Evolutionary conservation across 78 protist genomes (phyloP).

Genomic region (Guillardia theta): DNA sequence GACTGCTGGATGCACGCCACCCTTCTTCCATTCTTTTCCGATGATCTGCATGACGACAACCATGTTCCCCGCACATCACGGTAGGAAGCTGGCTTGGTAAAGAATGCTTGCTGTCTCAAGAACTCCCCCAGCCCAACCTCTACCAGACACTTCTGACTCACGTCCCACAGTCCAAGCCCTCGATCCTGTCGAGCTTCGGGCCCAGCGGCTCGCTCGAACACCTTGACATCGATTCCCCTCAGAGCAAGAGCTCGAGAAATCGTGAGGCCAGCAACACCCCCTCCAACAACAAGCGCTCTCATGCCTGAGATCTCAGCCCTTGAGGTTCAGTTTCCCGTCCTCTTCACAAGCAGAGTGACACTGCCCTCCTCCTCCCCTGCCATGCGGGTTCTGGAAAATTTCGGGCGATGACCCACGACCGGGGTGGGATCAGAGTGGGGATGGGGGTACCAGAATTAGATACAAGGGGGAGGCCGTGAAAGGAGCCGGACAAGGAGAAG

Average conservation of each 20-base stretch:
- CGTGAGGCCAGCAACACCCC: neutral
- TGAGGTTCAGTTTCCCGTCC: no score
- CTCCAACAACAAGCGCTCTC: neutral
- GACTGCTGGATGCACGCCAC: neutral
- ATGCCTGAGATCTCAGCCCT: no score
- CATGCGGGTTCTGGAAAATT: no score
- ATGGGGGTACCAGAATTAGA: no score
- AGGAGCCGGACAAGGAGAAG: no score
- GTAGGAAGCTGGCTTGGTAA: neutral
- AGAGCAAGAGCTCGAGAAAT: neutral
- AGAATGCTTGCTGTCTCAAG: neutral
- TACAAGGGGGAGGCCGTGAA: no score
- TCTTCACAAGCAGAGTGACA: no score
- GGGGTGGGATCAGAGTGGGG: no score
- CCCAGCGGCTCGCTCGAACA: neutral
- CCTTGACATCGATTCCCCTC: neutral
- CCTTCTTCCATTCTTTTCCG: neutral
- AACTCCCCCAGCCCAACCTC: neutral
- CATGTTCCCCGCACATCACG: neutral
- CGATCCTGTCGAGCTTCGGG: neutral
- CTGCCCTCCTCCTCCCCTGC: no score
- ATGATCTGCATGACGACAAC: neutral
- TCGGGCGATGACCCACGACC: no score
- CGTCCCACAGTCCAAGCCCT: neutral
- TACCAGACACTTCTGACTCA: neutral